A percentile compares a stretch with the other conserved stretches of the same genome.
Evolutionary conservation across 1,284 basidiomycete genomes (phyloP).

Genomic region (Cryptococcus sp.): DNA sequence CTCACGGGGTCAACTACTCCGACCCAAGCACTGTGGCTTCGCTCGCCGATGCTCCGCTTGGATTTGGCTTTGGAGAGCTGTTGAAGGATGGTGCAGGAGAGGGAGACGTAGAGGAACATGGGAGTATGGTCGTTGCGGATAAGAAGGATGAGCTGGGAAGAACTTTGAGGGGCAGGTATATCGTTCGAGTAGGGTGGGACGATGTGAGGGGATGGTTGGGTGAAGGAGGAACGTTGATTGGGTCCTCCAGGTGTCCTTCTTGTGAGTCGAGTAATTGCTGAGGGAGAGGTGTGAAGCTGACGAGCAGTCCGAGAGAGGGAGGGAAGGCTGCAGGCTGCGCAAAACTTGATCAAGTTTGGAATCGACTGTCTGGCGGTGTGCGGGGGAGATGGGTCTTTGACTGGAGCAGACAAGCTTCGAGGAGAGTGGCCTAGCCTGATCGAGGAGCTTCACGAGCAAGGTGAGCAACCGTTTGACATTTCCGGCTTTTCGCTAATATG

Average conservation of each 20-base stretch:
- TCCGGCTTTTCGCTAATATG: background rate
- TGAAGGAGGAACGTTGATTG: constrained; percentile 94
- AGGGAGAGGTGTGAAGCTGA: constrained; percentile 1
- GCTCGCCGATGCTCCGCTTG: constrained; percentile 49
- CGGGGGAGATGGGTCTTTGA: constrained; percentile 93
- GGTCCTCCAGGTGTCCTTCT: constrained; percentile 81
- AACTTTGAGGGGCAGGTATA: constrained; percentile 82
- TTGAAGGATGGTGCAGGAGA: constrained; percentile 89
- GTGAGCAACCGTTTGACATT: constrained; percentile 39
- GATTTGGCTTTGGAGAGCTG: constrained; percentile 86
- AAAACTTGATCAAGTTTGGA: constrained; percentile 89
- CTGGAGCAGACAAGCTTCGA: constrained; percentile 89
- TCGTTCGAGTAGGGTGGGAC: constrained; percentile 96
- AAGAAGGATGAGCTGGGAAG: constrained; percentile 52
- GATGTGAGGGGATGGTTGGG: constrained; percentile 94
- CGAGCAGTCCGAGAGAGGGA: constrained; percentile 66
- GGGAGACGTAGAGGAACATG: constrained; percentile 43
- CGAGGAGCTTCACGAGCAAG: constrained; percentile 58
- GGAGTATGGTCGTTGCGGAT: constrained; percentile 37
- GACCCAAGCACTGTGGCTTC: constrained; percentile 30
- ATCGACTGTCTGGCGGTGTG: constrained; percentile 96
- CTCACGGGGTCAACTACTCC: constrained; percentile 16
- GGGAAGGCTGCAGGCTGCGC: constrained; percentile 78
- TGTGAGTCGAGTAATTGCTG: constrained; percentile 46
- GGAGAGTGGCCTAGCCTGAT: constrained; percentile 88